A percentile compares a stretch with the other conserved stretches of the same genome.
Evolutionary conservation across 192 early-diverging fungal genomes (phyloP).

Genomic region (Backusella luteola): DNA sequence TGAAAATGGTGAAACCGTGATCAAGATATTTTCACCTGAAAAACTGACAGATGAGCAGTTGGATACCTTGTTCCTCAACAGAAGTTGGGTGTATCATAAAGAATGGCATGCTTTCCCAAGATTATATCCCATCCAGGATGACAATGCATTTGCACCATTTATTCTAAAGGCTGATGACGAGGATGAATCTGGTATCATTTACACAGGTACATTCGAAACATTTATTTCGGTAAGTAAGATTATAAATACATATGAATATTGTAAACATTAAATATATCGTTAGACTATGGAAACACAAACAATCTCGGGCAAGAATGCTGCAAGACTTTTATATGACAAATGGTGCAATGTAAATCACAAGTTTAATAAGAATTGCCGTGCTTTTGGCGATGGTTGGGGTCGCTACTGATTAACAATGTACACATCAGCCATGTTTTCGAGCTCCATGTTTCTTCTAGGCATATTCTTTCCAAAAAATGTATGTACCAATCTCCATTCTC

Average conservation of each 20-base stretch:
- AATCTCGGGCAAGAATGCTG: slow-evolving; percentile 54
- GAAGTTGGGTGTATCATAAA: slow-evolving; percentile 51
- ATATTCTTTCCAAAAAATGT: slow-evolving; percentile 58
- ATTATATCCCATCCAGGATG: slow-evolving; percentile 32
- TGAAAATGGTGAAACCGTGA: slow-evolving; percentile 43
- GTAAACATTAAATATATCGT: background rate
- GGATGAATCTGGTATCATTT: slow-evolving; percentile 47
- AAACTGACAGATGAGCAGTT: slow-evolving; percentile 42
- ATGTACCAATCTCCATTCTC: slow-evolving; percentile 65
- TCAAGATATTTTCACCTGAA: slow-evolving; percentile 58
- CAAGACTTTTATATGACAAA: slow-evolving; percentile 44
- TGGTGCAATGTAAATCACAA: slow-evolving; percentile 20
- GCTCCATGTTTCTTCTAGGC: slow-evolving; percentile 43
- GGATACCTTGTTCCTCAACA: slow-evolving; percentile 40
- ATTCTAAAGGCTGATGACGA: slow-evolving; percentile 32
- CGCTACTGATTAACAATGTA: slow-evolving; percentile 49
- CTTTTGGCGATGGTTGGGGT: slow-evolving; percentile 38
- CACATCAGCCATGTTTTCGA: slow-evolving; percentile 68
- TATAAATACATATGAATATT: background rate
- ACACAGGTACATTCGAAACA: slow-evolving; percentile 59
- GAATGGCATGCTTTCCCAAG: slow-evolving; percentile 62
- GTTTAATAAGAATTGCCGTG: slow-evolving; percentile 3
- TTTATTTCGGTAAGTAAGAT: slow-evolving; percentile 50
- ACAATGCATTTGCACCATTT: slow-evolving; percentile 18
- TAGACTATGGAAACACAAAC: slow-evolving; percentile 71